A percentile compares a stretch with the other conserved stretches of the same genome.
Evolutionary conservation across 768 basidiomycete genomes (phyloP).

Genomic region (Gelatoporia subvermispora): DNA sequence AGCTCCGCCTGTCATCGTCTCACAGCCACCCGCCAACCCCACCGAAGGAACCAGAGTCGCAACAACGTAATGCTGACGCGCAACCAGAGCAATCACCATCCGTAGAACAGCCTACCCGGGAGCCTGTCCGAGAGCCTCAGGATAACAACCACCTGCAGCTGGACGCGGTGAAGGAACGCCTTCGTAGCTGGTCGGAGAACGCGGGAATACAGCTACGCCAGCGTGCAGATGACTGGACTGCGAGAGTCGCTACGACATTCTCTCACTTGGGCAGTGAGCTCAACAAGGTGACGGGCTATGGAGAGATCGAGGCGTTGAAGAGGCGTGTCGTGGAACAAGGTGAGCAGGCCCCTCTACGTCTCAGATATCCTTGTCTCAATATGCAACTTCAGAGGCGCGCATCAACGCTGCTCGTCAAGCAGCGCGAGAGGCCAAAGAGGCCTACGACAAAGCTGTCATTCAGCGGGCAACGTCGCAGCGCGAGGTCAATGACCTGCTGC

Average conservation of each 20-base stretch:
- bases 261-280: constrained; percentile 73
- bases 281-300: constrained; percentile 89
- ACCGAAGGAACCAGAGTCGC: neutral
- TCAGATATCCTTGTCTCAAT: neutral
- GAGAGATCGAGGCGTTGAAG: constrained; percentile 82
- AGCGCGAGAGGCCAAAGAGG: constrained; percentile 66
- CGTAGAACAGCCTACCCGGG: neutral
- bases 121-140: neutral
- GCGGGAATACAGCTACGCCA: constrained; percentile 39
- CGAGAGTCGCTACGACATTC: constrained; percentile 52
- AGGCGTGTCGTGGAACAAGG: constrained; percentile 76
- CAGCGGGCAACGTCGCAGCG: constrained; percentile 83
- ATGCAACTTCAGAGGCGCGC: constrained; percentile 52
- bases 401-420: constrained; percentile 64
- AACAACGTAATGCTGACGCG: neutral
- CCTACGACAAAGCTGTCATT: constrained; percentile 74
- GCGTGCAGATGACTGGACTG: constrained; percentile 55
- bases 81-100: neutral
- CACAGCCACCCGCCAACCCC: neutral
- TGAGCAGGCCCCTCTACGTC: constrained; percentile 28
- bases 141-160: neutral
- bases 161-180: constrained; percentile 9
- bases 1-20: neutral
- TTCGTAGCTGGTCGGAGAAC: constrained; percentile 41
- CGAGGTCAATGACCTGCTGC: constrained; percentile 92